Evolutionary conservation across 129 eudicot species (phyloP).

Genomic region (Escallonia rubra): DNA sequence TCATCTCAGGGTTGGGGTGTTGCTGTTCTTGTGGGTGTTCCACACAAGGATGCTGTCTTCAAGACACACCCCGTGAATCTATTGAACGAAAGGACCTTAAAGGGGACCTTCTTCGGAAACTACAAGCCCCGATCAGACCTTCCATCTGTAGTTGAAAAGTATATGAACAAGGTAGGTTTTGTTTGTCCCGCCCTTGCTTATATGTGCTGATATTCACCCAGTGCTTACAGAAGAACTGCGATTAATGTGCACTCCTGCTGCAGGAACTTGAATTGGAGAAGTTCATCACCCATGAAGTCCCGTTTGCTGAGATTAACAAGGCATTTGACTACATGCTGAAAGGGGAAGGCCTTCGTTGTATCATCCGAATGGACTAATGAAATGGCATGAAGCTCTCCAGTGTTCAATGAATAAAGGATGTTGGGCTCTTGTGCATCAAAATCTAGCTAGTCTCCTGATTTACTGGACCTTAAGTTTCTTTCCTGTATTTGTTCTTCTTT

Average conservation of each 20-base stretch:
- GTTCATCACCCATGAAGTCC: conserved; percentile 23
- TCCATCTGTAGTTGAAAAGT: conserved; percentile 64
- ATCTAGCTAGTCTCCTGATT: too few relatives aligned
- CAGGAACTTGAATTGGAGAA: conserved; percentile 24
- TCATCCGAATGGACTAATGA: conserved; percentile 21
- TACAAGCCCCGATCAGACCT: conserved; percentile 70
- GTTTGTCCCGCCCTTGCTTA: too few relatives aligned
- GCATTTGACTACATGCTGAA: conserved; percentile 27
- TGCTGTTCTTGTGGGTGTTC: conserved; percentile 88
- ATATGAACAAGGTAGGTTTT: conserved; percentile 63
- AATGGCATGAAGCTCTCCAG: neutral
- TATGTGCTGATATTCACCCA: too few relatives aligned
- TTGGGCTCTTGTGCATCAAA: too few relatives aligned
- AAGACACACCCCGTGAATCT: conserved; percentile 69
- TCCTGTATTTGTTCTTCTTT: too few relatives aligned
- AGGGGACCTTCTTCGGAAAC: conserved; percentile 88
- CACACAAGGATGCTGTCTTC: conserved; percentile 67
- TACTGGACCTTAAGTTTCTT: too few relatives aligned
- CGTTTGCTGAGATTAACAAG: conserved; percentile 21
- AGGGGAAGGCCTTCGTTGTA: conserved; percentile 26
- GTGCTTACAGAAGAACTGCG: too few relatives aligned
- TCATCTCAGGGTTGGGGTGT: conserved; percentile 79
- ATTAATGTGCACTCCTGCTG: neutral
- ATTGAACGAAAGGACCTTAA: conserved; percentile 73
- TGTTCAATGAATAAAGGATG: too few relatives aligned